Conservation (phyloP, 208 protist genomes). For the Trypanosoma cruzi region DNA sequence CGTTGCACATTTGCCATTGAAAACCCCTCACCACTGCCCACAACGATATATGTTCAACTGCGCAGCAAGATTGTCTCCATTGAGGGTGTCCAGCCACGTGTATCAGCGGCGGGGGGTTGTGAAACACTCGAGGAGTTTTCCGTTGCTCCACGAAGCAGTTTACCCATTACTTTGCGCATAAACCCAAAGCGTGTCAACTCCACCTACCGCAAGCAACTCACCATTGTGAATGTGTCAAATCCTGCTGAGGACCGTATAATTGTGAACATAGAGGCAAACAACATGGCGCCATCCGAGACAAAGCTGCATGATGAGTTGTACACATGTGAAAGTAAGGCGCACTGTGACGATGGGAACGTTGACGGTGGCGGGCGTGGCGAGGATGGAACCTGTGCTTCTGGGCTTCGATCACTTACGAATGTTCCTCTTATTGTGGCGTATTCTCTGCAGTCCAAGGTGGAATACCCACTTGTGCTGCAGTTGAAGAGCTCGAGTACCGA, state of each 20-base stretch:
- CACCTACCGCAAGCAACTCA: slow-evolving; percentile 85
- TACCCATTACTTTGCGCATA: slow-evolving; percentile 75
- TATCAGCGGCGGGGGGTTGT: slow-evolving; percentile 21
- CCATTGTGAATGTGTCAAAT: slow-evolving; percentile 77
- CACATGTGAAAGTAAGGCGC: slow-evolving; percentile 57
- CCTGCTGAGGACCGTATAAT: slow-evolving; percentile 73
- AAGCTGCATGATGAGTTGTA: slow-evolving; percentile 88
- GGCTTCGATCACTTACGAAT: slow-evolving; percentile 61
- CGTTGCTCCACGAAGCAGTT: slow-evolving; percentile 61
- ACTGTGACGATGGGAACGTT: slow-evolving; percentile 3
- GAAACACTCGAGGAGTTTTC: slow-evolving; percentile 75
- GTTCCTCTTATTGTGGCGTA: slow-evolving; percentile 84
- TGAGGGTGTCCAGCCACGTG: slow-evolving; percentile 46
- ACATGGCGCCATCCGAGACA: slow-evolving; percentile 79
- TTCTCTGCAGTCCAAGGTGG: slow-evolving; percentile 56
- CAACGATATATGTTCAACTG: slow-evolving; percentile 66
- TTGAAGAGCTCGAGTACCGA: slow-evolving; percentile 56
- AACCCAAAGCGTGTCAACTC: slow-evolving; percentile 86
- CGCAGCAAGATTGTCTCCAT: slow-evolving; percentile 90
- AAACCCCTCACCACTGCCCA: slow-evolving; percentile 78
- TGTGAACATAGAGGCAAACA: slow-evolving; percentile 89
- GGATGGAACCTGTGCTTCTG: slow-evolving; percentile 1
- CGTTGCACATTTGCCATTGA: slow-evolving; percentile 71
- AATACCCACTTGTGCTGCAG: slow-evolving; percentile 49
- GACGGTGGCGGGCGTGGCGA: neutral